A percentile compares a stretch with the other conserved stretches of the same genome.
These are phyloP conservation scores for Chiua virens DNA, from an alignment of 768 basidiomycete species.

Conservation along the genomic window DNA sequence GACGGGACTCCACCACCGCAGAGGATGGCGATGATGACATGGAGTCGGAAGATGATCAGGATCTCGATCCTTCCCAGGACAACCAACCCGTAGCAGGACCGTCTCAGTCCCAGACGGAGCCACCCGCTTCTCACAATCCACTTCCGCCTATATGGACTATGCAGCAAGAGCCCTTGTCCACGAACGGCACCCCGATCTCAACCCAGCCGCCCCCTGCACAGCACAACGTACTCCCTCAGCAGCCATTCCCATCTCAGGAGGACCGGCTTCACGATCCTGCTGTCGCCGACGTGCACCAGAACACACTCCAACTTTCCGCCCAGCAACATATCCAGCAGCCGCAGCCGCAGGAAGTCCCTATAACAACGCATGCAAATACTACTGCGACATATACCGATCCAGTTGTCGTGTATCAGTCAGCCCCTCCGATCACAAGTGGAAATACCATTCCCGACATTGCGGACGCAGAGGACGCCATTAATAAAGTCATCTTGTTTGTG, in stretches of 20 bases:
- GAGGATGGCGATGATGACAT: slow-evolving; percentile 37
- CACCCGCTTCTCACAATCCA: slow-evolving; percentile 27
- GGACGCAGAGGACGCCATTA: slow-evolving; percentile 55
- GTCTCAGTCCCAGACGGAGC: slow-evolving; percentile 29
- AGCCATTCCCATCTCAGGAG: slow-evolving; percentile 27
- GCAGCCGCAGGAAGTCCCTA: slow-evolving; percentile 24
- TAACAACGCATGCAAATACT: slow-evolving; percentile 26
- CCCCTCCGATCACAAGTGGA: slow-evolving; percentile 33
- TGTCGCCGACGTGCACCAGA: slow-evolving; percentile 28
- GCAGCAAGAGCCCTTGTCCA: slow-evolving; percentile 30
- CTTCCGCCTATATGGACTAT: slow-evolving; percentile 36
- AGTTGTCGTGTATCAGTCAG: slow-evolving; percentile 34
- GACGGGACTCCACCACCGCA: slow-evolving; percentile 27
- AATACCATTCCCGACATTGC: slow-evolving; percentile 38
- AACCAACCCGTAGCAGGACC: slow-evolving; percentile 27
- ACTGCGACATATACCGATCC: slow-evolving; percentile 26
- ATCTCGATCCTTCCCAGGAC: slow-evolving; percentile 27
- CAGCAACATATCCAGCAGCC: slow-evolving; percentile 31
- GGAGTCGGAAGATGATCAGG: slow-evolving; percentile 36
- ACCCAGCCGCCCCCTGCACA: slow-evolving; percentile 28
- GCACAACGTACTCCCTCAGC: slow-evolving; percentile 31
- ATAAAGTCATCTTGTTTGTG: slow-evolving; percentile 53
- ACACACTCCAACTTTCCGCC: slow-evolving; percentile 28
- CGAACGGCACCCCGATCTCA: slow-evolving; percentile 30
- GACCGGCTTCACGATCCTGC: slow-evolving; percentile 28